phyloP scores from a whole-genome alignment of 2,329 filamentous ascomycete genomes.

The Aphanoascus verrucosus region DNA sequence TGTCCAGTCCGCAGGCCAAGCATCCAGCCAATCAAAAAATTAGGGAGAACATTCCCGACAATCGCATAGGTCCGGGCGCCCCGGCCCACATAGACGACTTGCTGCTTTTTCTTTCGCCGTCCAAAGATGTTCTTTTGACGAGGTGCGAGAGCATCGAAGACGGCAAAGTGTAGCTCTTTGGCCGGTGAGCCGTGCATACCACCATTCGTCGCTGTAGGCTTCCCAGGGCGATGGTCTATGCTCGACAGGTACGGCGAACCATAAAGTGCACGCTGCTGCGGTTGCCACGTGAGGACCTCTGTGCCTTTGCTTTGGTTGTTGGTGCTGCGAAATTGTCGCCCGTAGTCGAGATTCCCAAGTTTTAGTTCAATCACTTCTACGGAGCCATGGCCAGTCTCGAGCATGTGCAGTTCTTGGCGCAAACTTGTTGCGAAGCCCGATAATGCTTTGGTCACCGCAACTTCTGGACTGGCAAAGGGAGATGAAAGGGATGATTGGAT shows the following conservation, averaged over 20 bases:
- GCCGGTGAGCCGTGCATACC: slow-evolving; percentile 56
- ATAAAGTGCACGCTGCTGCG: slow-evolving; percentile 44
- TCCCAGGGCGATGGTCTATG: slow-evolving; percentile 33
- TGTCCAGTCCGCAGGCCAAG: slow-evolving; percentile 56
- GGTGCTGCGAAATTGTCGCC: slow-evolving; percentile 43
- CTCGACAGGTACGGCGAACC: slow-evolving; percentile 35
- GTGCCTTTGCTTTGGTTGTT: slow-evolving; percentile 38
- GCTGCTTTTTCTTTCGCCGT: slow-evolving; percentile 29
- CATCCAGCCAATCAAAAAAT: slow-evolving; percentile 79
- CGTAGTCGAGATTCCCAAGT: slow-evolving; percentile 82
- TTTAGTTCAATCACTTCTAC: slow-evolving; percentile 77
- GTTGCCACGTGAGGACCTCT: slow-evolving; percentile 52
- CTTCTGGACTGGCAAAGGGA: slow-evolving; percentile 58
- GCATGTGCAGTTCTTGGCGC: slow-evolving; percentile 63
- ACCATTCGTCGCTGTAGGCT: slow-evolving; percentile 26
- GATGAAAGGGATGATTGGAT: slow-evolving; percentile 37
- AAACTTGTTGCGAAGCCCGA: slow-evolving; percentile 74
- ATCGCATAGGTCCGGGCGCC: slow-evolving; percentile 77
- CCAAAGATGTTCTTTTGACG: slow-evolving; percentile 32
- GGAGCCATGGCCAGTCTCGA: slow-evolving; percentile 35
- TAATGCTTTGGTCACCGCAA: slow-evolving; percentile 74
- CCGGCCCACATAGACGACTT: slow-evolving; percentile 67
- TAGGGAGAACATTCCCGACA: slow-evolving; percentile 70
- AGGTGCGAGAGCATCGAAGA: slow-evolving; percentile 75
- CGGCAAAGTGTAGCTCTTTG: slow-evolving; percentile 68